phyloP scores from a whole-genome alignment of 768 basidiomycete genomes.

The Coprinopsis marcescibilis region DNA sequence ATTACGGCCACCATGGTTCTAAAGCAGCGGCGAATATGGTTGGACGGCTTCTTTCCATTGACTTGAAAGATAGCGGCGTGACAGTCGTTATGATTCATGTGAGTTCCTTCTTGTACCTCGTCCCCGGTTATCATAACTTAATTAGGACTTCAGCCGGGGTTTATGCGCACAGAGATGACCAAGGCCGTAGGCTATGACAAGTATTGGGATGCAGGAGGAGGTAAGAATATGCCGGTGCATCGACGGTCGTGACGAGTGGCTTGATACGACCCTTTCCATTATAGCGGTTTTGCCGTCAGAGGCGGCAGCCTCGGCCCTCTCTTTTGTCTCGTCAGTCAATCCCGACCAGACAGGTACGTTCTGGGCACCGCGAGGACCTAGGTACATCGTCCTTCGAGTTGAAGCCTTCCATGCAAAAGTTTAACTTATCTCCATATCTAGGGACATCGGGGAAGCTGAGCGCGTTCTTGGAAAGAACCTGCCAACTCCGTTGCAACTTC shows the following conservation, averaged over 20 bases:
- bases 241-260: background rate
- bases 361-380: conserved; percentile 42
- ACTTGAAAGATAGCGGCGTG: conserved; percentile 32
- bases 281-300: conserved; percentile 39
- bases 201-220: conserved; percentile 39
- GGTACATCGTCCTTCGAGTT: conserved; percentile 18
- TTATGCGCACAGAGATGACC: conserved; percentile 44
- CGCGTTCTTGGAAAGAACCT: conserved; percentile 33
- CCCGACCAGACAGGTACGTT: conserved; percentile 33
- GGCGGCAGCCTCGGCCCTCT: conserved; percentile 31
- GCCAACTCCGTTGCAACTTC: conserved; percentile 33
- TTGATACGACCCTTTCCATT: background rate
- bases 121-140: too few species aligned
- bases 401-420: background rate
- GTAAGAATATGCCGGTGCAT: conserved; percentile 18
- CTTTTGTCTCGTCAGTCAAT: conserved; percentile 30
- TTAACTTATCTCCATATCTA: conserved; percentile 9
- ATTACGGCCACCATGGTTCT: conserved; percentile 43
- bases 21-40: conserved; percentile 47
- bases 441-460: conserved; percentile 41
- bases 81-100: conserved; percentile 41
- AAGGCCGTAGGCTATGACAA: conserved; percentile 38
- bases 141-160: conserved; percentile 44
- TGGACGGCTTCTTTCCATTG: conserved; percentile 34
- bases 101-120: too few species aligned